Base-by-base conservation (phyloP, 2,329 filamentous ascomycete genomes). In the Plenodomus biglobosus region DNA sequence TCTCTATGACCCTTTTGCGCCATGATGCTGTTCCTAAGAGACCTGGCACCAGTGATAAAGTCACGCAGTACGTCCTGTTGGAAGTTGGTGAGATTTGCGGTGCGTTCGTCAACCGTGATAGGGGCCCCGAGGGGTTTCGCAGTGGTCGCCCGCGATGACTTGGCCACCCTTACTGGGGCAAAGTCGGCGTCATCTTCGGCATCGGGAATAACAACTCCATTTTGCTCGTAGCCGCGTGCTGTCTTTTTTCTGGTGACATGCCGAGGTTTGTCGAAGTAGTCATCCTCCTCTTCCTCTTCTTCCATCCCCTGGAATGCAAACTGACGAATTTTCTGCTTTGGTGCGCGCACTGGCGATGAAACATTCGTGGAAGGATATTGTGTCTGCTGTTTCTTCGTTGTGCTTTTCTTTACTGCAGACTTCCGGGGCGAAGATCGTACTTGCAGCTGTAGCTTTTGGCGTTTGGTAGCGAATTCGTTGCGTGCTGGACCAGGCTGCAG, bases 341-440 rank as follows among this genome's bases (percentile, higher is more conserved):
- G 64, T 20, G 75, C 73, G 58, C 80, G 78, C 10, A 84, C 62
- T 3, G 85, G 85, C 16, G 85, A 87, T 0, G 85, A 86, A 3
- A 88, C 77, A 55, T 86, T 84, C 1, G 86, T 88, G 0, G 85
- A 88, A 3, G 84, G 82, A 61, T 80, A 74, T 21, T 78, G 74
- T 37, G 76, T 68, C 21, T 69, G 72, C 42, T 59, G 64, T 45
- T 70, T 73, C 19, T 59, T 62, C 17, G 47, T 52, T 32, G 59
- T 65, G 50, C 54, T 58, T 36, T 53, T 52, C 54, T 73, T 71
- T 21, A 43, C 45, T 17, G 21, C 43, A 11, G 56, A 54, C 72
- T 78, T 49, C 56, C 68, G 42, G 24, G 78, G 75, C 10, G 78
- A 78, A 18, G 76, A 68, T 32, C 78, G 77, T 35, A 85, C 76